Base-by-base conservation (phyloP, 768 basidiomycete genomes). In the Tylopilus sp. region DNA sequence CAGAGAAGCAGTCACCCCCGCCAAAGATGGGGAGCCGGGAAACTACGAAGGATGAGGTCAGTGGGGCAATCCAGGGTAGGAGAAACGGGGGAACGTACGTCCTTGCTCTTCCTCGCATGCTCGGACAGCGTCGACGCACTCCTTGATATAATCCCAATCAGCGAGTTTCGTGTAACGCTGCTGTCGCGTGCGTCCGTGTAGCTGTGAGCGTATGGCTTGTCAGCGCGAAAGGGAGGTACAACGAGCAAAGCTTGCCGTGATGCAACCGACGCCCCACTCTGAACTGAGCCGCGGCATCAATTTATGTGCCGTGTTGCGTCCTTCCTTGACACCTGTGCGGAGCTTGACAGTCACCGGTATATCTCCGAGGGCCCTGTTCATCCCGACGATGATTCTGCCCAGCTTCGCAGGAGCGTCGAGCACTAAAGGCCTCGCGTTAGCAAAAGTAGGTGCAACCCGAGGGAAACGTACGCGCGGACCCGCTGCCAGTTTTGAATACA, bases 111-210 rank as follows among this genome's bases (percentile, higher is more conserved):
- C 79, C 66, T 89, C 86, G 35, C 74, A 68, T 4, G 76, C 76
- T 9, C 94, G 82, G 21, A 95, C 86, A 9, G 85, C 83, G 6
- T 86, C 80, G 3, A 91, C 91, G 61, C 95, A 97, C 58, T 83
- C 73, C 64, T 85, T 87, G 67, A 97, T 91, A 67, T 98, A 99
- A 31, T 80, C 79, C 93, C 95, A 99, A 64, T 99, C 95, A 10
- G 95, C 95, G 1, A 91, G 74, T 56, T 85, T 86, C 2, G 90
- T 86, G 61, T 99, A 99, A 35, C 97, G 82, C 65, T 98, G 97
- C 69, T 98, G 94, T 33, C 95, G 77, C 6, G 93, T 91, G 23
- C 97, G 82, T 10, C 95, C 95, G 65, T 99, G 95, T n/a, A 99
- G 75, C 95, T 98, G 52, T 15, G 10, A 3, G 17, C 40, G 26